Base-by-base conservation (phyloP, 176 grass and related monocot genomes). In the Pontederia paniculata region DNA sequence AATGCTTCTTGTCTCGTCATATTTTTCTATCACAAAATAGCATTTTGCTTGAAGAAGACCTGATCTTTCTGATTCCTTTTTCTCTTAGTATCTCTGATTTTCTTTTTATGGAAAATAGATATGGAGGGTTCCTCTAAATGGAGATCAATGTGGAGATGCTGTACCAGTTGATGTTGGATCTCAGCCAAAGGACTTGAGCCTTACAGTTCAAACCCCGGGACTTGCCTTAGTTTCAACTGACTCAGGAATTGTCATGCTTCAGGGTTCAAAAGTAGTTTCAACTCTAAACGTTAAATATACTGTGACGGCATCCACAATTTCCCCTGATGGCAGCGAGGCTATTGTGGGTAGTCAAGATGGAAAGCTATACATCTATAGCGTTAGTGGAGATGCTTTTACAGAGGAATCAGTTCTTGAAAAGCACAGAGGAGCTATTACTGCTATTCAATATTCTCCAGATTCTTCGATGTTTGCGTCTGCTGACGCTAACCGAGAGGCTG, bases 381-480 rank as follows among this genome's bases (percentile, higher is more conserved):
- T 97, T 58, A 81, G 63, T 17, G 77, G 83, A 23, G 75, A 84
- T 62, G 73, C 65, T 17, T 65, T 90, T 70, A 77, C 75, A 62
- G 86, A 91, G 74, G 86, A 97, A 76, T 71, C 72, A n/a, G 69
- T 90, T 11, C 77, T 97, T 46, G 93, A 91, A 59, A 97, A 88
- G 73, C 93, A 97, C 74, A 79, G 93, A 10, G 93, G 93, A 59
- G 42, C 86, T 69, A 90, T 97, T 77, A 97, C 93, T 58, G 53
- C 22, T 60, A 84, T 97, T 77, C 73, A 77, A 52, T 97, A 97
- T 58, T 97, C 86, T 1, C 93, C 77, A 54, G 93, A 97, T 57
- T 74, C 79, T 87, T 87, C 86, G 50, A 91, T 97, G 93, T 97
- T 87, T 84, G 80, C 82, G 74, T 90, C 86, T 72, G 86, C 77